Evolutionary conservation across 352 stramenopile genomes (phyloP), one percentile per base, ranked within the genome.

Genomic region (Phytophthora pseudosyringae): DNA sequence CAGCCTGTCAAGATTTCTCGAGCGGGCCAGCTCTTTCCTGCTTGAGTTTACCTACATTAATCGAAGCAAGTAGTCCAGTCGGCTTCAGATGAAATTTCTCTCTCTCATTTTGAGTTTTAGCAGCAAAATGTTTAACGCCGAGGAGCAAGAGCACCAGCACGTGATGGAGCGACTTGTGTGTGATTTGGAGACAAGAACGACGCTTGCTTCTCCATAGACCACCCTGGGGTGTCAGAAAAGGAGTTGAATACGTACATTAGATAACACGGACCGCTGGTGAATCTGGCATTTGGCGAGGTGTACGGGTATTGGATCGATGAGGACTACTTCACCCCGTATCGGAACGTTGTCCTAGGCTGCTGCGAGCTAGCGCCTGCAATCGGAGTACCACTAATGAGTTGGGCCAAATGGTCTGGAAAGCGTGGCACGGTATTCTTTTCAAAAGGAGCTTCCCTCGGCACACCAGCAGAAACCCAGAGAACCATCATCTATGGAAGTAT

Each of bases 1-100:
- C 16, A 64, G 16, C 59, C 63, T 5, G 78, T 91, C 16, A 71
- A 73, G 38, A 90, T 91, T 49, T 13, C 49, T 16, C 38, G 53
- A 7, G 62, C 60, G n/a, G 83, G 83, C 4, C 83, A 91, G 51
- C 56, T 90, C 25, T 81, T 77, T 38, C 60, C 73, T 29, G 43
- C 39, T 11, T 81, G 33, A 56, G n/a, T 6, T 33, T 33, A n/a
- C n/a, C n/a, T n/a, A 9, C 25, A 41, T 41, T 12, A 41, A 41
- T 41, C 36, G 2, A 21, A 5, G 12, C 15, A 21, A 21, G 21
- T 21, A 21, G 21, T 21, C 21, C 1, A 21, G 2, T 39, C 33
- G 9, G 33, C n/a, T 39, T 39, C 33, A n/a, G 33, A 39, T 15
- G 11, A 12, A 39, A 21, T 21, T 21, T 21, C 21, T 21, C 21